Conservation (phyloP, 2,329 filamentous ascomycete genomes). For the Chaetomium sp. region DNA sequence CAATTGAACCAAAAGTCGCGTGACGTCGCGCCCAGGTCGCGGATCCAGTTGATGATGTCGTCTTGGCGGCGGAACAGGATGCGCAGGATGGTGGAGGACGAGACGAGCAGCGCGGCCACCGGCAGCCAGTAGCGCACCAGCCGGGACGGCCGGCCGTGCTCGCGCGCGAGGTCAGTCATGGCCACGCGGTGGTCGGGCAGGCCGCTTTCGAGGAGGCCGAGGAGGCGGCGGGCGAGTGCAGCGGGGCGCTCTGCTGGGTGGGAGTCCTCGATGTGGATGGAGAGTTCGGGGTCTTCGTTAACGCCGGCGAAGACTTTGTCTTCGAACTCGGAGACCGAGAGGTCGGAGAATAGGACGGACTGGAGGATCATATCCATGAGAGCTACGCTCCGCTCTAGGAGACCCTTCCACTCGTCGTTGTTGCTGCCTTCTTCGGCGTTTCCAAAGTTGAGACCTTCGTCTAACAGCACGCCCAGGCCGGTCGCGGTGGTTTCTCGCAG, state of each 20-base stretch:
- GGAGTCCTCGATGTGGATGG: constrained; percentile 43
- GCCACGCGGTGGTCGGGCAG: constrained; percentile 60
- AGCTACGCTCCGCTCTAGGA: constrained; percentile 72
- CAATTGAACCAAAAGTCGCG: constrained; percentile 95
- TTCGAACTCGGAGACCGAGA: constrained; percentile 57
- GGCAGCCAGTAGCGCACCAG: constrained; percentile 88
- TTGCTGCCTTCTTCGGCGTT: constrained; percentile 39
- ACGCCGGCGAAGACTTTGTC: constrained; percentile 56
- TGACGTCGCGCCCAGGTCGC: constrained; percentile 68
- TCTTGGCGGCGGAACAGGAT: constrained; percentile 68
- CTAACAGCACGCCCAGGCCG: constrained; percentile 78
- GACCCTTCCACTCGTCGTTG: constrained; percentile 55
- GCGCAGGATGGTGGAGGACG: constrained; percentile 78
- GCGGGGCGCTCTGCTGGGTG: constrained; percentile 44
- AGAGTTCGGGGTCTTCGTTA: constrained; percentile 54
- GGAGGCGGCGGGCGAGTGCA: constrained; percentile 59
- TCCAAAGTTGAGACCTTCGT: constrained; percentile 69
- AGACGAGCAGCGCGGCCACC: constrained; percentile 62
- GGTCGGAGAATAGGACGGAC: constrained; percentile 60
- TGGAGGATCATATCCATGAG: constrained; percentile 80
- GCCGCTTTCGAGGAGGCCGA: constrained; percentile 60
- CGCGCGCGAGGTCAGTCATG: constrained; percentile 48
- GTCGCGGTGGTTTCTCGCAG: constrained; percentile 77
- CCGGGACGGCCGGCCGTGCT: constrained; percentile 68
- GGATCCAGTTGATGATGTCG: constrained; percentile 73